Percentiles rank a stretch among this genome's conserved stretches.
phyloP scores from a whole-genome alignment of 2,329 filamentous ascomycete species.

The Diaporthe longicolla region DNA sequence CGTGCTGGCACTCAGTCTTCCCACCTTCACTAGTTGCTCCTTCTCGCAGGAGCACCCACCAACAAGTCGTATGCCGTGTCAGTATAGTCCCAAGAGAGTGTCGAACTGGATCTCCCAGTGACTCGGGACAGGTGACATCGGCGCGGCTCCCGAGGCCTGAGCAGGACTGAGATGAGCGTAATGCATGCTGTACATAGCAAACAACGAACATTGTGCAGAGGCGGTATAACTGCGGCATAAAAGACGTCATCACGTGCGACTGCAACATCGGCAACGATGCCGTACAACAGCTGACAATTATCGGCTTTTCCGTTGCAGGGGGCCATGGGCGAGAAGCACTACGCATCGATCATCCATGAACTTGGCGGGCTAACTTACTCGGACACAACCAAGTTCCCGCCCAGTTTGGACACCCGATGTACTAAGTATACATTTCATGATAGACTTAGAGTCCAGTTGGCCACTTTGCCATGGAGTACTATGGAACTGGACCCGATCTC shows the following conservation, averaged over 20 bases:
- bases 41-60: background rate
- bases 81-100: background rate
- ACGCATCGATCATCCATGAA: background rate
- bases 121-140: too few species aligned
- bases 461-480: background rate
- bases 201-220: background rate
- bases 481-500: background rate
- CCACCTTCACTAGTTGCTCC: background rate
- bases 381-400: background rate
- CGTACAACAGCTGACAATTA: background rate
- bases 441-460: background rate
- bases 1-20: background rate
- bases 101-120: background rate
- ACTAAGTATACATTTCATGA: background rate
- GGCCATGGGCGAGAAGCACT: background rate
- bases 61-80: background rate
- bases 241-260: background rate
- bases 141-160: background rate
- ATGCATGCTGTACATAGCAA: background rate
- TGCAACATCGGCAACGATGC: background rate
- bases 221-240: background rate
- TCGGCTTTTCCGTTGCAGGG: slow-evolving; percentile 8
- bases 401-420: background rate
- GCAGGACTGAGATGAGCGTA: too few species aligned
- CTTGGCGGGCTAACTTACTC: background rate